Base-by-base conservation (phyloP, 78 protist genomes). In the Parvularia atlantis region DNA sequence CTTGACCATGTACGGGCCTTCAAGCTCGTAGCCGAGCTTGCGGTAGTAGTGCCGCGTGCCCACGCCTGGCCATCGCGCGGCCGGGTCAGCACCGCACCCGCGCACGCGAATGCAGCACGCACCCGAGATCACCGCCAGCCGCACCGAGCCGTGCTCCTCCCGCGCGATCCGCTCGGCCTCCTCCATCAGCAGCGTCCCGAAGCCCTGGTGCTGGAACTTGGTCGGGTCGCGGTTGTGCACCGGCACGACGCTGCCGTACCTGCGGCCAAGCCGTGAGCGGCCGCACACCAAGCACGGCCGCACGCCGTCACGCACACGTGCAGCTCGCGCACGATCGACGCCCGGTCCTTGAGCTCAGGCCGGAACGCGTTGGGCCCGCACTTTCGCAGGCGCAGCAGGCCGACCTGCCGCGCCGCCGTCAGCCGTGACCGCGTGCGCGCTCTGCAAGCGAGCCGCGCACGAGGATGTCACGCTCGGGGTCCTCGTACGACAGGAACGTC, bases 11-110 rank as follows among this genome's bases (percentile, higher is more conserved):
- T 88, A 90, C 28, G 88, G 89, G 9, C 92, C 92, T 30, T 90
- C 94, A 22, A 89, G 78, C 48, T 69, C 67, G 71, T 91, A 96
- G 36, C 99, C 99, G 13, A 90, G 76, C 60, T 87, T 88, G 52
- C 94, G 76, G 73, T 96, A 96, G 83, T 93, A 96, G 66, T 87
- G 76, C 48, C 97, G 77, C 33, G 94, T 89, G 54, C 99, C 99
- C 39, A 96, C 92, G 31, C 72, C 6, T 9, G 16, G 56, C 30
- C 4, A 4, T 17, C 26, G 3, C 6, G 9, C 4, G 57, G 41
- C 22, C 39, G n/a, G n/a, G n/a, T n/a, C 6, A 1, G 16, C 70
- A 19, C 44, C 0, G 17, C 48, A 58, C 44, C 1, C 36, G 0
- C 40, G 6, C 63, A 4, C 36, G 40, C 63, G 9, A 9, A 28